Conservation (phyloP, 108 stramenopile species). For the Nannochloropsis gaditana region DNA sequence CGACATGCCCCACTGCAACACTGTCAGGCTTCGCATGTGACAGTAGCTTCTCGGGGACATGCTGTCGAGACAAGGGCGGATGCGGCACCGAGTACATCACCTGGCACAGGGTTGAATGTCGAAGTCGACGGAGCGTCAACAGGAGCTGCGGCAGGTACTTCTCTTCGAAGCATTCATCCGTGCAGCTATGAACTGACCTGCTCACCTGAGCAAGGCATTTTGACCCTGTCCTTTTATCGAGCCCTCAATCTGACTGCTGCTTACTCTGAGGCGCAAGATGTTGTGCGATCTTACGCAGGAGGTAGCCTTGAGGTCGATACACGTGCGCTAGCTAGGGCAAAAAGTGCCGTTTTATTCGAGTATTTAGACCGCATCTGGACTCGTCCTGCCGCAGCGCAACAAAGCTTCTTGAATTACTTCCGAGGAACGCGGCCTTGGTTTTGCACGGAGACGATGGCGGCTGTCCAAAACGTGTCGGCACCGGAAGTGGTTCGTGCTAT, state of each 20-base stretch:
- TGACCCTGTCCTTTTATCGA: conserved; percentile 17
- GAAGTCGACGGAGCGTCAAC: too few species aligned
- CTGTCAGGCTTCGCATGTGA: not conserved
- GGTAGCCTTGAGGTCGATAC: not conserved
- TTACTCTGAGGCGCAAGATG: not conserved
- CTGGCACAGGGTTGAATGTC: too few species aligned
- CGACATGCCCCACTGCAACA: not conserved
- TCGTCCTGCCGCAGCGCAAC: not conserved
- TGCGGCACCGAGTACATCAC: too few species aligned
- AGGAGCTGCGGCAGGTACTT: too few species aligned
- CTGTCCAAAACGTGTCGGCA: not conserved
- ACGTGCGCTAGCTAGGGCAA: not conserved
- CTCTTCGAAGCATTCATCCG: not conserved
- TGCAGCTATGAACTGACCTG: not conserved
- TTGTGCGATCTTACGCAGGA: not conserved
- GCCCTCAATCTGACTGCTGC: not conserved
- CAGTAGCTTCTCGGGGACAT: not conserved
- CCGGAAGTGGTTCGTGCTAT: not conserved
- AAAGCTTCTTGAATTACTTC: not conserved
- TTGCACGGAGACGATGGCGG: not conserved
- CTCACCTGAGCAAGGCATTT: conserved; percentile 1
- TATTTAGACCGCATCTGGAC: not conserved
- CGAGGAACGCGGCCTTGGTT: not conserved
- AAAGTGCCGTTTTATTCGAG: not conserved
- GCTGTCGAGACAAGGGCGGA: too few species aligned